Percentiles rank a stretch among this genome's conserved stretches.
Conservation (phyloP, 352 stramenopile genomes). For the Elongisporangium prolatum region DNA sequence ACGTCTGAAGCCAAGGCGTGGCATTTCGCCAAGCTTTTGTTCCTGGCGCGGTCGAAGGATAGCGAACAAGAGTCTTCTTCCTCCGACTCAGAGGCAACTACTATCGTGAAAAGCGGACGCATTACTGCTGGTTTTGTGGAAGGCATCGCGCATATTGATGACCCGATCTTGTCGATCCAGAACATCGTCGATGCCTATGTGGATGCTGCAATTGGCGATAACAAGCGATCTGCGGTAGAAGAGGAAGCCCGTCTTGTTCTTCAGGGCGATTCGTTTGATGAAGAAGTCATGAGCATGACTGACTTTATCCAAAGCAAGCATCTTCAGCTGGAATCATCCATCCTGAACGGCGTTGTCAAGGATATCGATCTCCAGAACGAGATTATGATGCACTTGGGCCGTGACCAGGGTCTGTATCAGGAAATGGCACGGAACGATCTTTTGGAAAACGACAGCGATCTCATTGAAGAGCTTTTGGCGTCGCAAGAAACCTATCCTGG, state of each 20-base stretch:
- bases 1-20: slow-evolving; percentile 50
- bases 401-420: slow-evolving; percentile 79
- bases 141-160: slow-evolving; percentile 27
- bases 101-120: neutral
- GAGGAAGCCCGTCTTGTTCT: slow-evolving; percentile 43
- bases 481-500: slow-evolving; percentile 55
- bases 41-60: slow-evolving; percentile 61
- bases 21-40: slow-evolving; percentile 80
- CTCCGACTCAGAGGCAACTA: neutral
- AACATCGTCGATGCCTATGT: slow-evolving; percentile 63
- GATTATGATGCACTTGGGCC: slow-evolving; percentile 72
- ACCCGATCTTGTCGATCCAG: slow-evolving; percentile 33
- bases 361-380: slow-evolving; percentile 63
- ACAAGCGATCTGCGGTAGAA: slow-evolving; percentile 9
- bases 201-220: slow-evolving; percentile 31
- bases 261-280: slow-evolving; percentile 39
- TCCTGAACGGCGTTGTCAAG: slow-evolving; percentile 86
- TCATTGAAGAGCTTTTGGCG: slow-evolving; percentile 61
- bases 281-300: slow-evolving; percentile 69
- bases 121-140: slow-evolving; percentile 53
- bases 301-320: slow-evolving; percentile 77
- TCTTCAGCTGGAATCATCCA: slow-evolving; percentile 59
- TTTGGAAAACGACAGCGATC: slow-evolving; percentile 55
- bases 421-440: slow-evolving; percentile 47
- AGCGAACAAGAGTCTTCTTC: slow-evolving; percentile 1